Evolutionary conservation across 257 asterid species (phyloP).

Genomic region (Plantago ovata): DNA sequence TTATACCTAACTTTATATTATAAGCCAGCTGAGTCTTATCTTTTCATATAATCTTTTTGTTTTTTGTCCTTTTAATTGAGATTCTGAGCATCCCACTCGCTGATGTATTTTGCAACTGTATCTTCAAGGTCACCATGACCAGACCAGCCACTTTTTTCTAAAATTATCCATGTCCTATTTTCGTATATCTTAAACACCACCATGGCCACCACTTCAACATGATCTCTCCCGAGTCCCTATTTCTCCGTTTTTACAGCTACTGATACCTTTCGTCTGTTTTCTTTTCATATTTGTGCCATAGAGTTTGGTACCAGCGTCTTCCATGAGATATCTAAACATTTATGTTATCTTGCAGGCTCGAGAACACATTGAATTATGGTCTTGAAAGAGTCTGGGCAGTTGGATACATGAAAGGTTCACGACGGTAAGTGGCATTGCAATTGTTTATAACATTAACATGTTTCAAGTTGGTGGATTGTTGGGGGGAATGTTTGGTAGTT

Average conservation of each 20-base stretch:
- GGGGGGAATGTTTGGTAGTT: background rate
- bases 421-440: slow-evolving; percentile 56
- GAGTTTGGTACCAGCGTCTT: slow-evolving; percentile 2
- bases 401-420: slow-evolving; percentile 89
- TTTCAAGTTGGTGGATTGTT: slow-evolving; percentile 5
- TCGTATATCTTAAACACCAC: background rate
- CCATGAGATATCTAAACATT: slow-evolving; percentile 21
- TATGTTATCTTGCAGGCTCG: slow-evolving; percentile 62
- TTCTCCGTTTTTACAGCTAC: background rate
- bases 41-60: too few species aligned
- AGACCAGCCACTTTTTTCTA: too few species aligned
- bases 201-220: background rate
- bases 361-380: slow-evolving; percentile 95
- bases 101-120: too few species aligned
- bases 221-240: background rate
- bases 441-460: slow-evolving; percentile 14
- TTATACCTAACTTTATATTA: too few species aligned
- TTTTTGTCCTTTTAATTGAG: too few species aligned
- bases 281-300: background rate
- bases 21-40: too few species aligned
- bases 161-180: background rate
- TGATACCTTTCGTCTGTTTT: background rate
- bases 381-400: slow-evolving; percentile 99
- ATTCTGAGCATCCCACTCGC: too few species aligned
- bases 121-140: too few species aligned